Evolutionary conservation across 495 filamentous ascomycete species (phyloP).

Genomic region (Daldinia caldariorum): DNA sequence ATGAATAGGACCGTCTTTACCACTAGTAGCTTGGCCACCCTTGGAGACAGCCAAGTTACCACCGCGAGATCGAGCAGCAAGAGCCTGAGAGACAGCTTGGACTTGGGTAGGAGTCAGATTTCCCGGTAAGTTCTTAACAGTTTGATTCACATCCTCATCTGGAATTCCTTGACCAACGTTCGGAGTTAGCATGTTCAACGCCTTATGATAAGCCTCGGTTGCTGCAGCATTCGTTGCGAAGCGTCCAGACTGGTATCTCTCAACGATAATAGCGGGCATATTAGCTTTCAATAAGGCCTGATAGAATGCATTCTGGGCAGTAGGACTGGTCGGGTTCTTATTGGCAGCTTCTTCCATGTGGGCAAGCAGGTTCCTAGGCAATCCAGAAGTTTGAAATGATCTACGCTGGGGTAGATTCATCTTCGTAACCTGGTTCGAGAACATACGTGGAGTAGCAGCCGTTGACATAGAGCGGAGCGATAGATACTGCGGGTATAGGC

Average conservation of each 20-base stretch:
- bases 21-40: constrained; percentile 62
- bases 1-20: constrained; percentile 82
- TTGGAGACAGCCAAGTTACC: constrained; percentile 67
- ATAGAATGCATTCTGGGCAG: constrained; percentile 92
- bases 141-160: constrained; percentile 45
- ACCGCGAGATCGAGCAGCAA: constrained; percentile 77
- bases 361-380: constrained; percentile 60
- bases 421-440: constrained; percentile 34
- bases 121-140: constrained; percentile 46
- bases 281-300: constrained; percentile 87
- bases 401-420: constrained; percentile 46
- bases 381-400: constrained; percentile 53
- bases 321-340: constrained; percentile 84
- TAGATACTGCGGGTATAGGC: constrained; percentile 33
- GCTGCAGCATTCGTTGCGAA: constrained; percentile 81
- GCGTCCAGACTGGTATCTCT: constrained; percentile 84
- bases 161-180: constrained; percentile 47
- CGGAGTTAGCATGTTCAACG: constrained; percentile 69
- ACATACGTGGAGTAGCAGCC: constrained; percentile 33
- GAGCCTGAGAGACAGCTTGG: constrained; percentile 86
- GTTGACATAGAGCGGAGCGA: constrained; percentile 44
- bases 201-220: constrained; percentile 77
- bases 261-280: constrained; percentile 90
- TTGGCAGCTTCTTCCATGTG: constrained; percentile 85
- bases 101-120: constrained; percentile 69